A percentile compares a stretch with the other conserved stretches of the same genome.
phyloP scores from a whole-genome alignment of 129 eudicot genomes.

The Cynara cardunculus region DNA sequence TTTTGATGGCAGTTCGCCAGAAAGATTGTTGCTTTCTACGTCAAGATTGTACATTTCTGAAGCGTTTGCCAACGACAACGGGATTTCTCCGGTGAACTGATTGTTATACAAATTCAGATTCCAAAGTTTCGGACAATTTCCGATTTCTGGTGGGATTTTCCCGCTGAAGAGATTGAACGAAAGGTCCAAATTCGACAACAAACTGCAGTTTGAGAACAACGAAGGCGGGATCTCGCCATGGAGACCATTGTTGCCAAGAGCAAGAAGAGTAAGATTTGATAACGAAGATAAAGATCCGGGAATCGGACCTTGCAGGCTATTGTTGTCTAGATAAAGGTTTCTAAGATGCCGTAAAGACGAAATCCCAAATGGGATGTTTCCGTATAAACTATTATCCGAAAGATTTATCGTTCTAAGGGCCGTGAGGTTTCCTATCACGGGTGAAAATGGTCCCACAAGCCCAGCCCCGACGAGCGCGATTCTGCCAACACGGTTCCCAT shows the following conservation, averaged over 20 bases:
- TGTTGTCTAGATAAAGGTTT: constrained; percentile 34
- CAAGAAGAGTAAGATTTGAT: constrained; percentile 34
- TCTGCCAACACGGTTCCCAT: constrained; percentile 33
- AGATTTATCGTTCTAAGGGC: constrained; percentile 33
- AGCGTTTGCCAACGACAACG: constrained; percentile 43
- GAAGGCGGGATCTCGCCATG: constrained; percentile 43
- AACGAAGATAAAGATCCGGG: constrained; percentile 41
- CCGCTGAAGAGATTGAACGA: constrained; percentile 37
- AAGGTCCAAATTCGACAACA: constrained; percentile 42
- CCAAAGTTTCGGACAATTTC: constrained; percentile 41
- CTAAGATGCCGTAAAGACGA: constrained; percentile 38
- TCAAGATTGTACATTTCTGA: constrained; percentile 39
- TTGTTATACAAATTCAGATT: constrained; percentile 51
- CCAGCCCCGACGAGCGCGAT: constrained; percentile 21
- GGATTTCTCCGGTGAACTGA: constrained; percentile 54
- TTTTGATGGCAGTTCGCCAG: constrained; percentile 55
- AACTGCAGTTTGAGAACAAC: constrained; percentile 57
- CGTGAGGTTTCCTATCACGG: constrained; percentile 47
- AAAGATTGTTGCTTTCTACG: constrained; percentile 43
- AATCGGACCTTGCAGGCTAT: constrained; percentile 38
- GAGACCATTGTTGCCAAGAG: constrained; percentile 31
- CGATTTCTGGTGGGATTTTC: constrained; percentile 49
- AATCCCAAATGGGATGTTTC: constrained; percentile 43
- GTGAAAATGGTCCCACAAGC: constrained; percentile 44
- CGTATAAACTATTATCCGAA: constrained; percentile 26